Percentiles rank a stretch among this genome's conserved stretches.
Evolutionary conservation across 1,284 basidiomycete genomes (phyloP).

Genomic region (Ustilago xerochloae): DNA sequence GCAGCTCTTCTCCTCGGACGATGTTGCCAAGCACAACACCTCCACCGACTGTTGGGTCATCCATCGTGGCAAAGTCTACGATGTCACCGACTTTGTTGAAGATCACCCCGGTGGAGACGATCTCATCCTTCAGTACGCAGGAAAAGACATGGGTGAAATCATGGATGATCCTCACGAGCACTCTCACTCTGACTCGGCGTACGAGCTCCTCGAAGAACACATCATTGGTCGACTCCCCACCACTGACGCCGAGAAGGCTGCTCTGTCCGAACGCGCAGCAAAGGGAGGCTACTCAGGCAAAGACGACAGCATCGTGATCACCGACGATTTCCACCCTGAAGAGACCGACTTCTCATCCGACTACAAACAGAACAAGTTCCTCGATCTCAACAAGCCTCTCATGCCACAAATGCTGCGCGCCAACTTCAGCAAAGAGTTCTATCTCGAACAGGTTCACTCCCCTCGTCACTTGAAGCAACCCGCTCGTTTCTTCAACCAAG

Average conservation of each 20-base stretch:
- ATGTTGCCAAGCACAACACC: constrained; percentile 69
- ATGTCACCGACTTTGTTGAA: constrained; percentile 71
- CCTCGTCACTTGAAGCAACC: constrained; percentile 86
- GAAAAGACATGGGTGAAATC: constrained; percentile 80
- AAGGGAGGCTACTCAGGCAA: constrained; percentile 59
- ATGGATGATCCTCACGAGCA: constrained; percentile 90
- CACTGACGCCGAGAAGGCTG: constrained; percentile 41
- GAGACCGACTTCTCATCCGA: constrained; percentile 61
- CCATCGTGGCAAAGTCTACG: constrained; percentile 70
- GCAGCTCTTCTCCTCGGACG: constrained; percentile 46
- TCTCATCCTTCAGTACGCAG: constrained; percentile 76
- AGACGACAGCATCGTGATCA: constrained; percentile 74
- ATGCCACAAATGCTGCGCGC: constrained; percentile 84
- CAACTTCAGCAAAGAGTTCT: constrained; percentile 93
- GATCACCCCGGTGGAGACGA: constrained; percentile 72
- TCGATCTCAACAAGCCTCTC: constrained; percentile 89
- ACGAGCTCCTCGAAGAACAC: constrained; percentile 88
- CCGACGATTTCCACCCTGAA: constrained; percentile 68
- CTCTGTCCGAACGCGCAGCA: constrained; percentile 20
- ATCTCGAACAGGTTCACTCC: constrained; percentile 94
- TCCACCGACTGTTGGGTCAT: constrained; percentile 76
- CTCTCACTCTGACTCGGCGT: constrained; percentile 91
- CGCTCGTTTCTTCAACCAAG: constrained; percentile 86
- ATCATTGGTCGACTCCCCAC: constrained; percentile 57
- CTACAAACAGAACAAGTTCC: constrained; percentile 85